phyloP scores from a whole-genome alignment of 495 filamentous ascomycete genomes.

The Thermochaetoides thermophila region DNA sequence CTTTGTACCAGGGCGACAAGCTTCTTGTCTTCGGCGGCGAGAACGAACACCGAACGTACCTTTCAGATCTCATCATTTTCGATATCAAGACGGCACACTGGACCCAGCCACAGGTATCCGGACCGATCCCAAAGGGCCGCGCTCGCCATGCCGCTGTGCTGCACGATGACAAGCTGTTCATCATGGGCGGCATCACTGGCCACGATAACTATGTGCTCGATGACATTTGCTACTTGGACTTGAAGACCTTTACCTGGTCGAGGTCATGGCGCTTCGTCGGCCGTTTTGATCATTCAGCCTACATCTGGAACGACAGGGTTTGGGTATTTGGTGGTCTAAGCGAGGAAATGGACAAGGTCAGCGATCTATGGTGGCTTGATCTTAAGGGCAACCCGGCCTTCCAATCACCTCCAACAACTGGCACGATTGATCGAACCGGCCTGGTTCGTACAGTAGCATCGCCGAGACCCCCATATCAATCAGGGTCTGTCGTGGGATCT shows the following conservation, averaged over 20 bases:
- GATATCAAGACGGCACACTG: slow-evolving; percentile 86
- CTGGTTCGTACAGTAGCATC: slow-evolving; percentile 23
- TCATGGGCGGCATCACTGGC: slow-evolving; percentile 79
- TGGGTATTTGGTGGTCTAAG: slow-evolving; percentile 97
- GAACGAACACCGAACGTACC: slow-evolving; percentile 90
- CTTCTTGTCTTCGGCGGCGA: slow-evolving; percentile 92
- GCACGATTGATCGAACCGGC: slow-evolving; percentile 38
- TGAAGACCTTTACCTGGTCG: slow-evolving; percentile 98
- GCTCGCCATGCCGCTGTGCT: slow-evolving; percentile 88
- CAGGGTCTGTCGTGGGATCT: slow-evolving; percentile 34
- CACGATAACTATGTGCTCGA: slow-evolving; percentile 80
- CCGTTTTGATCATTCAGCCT: slow-evolving; percentile 85
- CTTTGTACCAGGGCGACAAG: slow-evolving; percentile 84
- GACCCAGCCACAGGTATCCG: slow-evolving; percentile 77
- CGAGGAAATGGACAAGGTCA: slow-evolving; percentile 88
- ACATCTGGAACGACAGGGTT: slow-evolving; percentile 72
- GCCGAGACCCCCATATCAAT: slow-evolving; percentile 27
- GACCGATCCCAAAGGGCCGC: slow-evolving; percentile 70
- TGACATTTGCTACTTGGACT: slow-evolving; percentile 87
- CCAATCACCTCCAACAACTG: slow-evolving; percentile 55
- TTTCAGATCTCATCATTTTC: slow-evolving; percentile 91
- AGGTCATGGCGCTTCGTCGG: slow-evolving; percentile 87
- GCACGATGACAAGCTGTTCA: slow-evolving; percentile 90
- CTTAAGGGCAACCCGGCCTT: slow-evolving; percentile 78
- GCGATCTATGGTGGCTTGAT: slow-evolving; percentile 94